These are phyloP conservation scores for Moesziomyces antarcticus DNA, from an alignment of 1,284 basidiomycete genomes.

Conservation along the genomic window DNA sequence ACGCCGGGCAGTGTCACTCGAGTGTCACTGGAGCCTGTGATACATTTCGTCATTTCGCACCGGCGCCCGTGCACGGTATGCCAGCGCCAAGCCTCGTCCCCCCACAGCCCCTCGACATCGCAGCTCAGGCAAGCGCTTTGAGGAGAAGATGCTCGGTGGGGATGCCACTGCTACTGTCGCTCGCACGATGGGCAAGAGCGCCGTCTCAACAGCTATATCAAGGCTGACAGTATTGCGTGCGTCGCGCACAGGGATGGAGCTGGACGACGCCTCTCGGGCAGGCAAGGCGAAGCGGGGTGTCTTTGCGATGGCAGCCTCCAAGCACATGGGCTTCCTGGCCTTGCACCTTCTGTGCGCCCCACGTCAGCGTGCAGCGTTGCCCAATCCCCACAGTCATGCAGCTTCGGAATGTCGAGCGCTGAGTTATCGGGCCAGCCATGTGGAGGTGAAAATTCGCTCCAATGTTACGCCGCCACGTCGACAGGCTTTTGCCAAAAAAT, in stretches of 20 bases:
- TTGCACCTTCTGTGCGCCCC: no score
- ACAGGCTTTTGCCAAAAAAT: no score
- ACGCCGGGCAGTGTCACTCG: neutral
- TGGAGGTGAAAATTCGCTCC: neutral
- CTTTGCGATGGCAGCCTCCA: constrained; percentile 1
- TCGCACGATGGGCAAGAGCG: no score
- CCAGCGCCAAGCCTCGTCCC: neutral
- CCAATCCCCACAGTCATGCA: neutral
- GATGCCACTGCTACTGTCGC: no score
- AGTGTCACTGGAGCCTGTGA: neutral
- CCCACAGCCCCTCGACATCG: neutral
- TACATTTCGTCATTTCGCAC: neutral
- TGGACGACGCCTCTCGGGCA: no score
- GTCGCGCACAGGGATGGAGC: no score
- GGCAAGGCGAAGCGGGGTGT: no score
- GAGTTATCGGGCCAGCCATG: neutral
- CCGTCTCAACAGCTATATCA: no score
- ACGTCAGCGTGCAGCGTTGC: neutral
- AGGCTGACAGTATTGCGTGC: no score
- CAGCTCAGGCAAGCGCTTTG: no score
- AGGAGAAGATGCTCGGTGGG: no score
- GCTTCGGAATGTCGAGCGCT: neutral
- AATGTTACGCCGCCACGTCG: neutral
- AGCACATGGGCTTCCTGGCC: constrained; percentile 2
- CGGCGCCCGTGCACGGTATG: neutral